Evolutionary conservation across 2,329 filamentous ascomycete species (phyloP), one percentile per base, ranked within the genome.

Genomic region (Venturia oleaginea): DNA sequence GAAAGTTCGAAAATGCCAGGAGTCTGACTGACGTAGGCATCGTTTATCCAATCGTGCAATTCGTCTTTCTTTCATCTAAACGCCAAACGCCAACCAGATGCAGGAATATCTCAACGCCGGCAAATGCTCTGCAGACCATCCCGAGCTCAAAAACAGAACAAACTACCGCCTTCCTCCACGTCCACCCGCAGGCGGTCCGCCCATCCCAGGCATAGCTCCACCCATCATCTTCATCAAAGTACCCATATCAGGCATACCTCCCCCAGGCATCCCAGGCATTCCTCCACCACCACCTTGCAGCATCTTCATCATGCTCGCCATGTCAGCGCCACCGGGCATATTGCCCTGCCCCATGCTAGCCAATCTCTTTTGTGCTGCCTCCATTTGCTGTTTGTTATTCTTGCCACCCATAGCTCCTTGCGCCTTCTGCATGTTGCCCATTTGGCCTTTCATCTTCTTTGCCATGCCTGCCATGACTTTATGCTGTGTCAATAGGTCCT

Each of bases 401-500:
- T 87, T 90, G 55, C 92, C 92, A 34, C 88, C 90, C 87, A 97
- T 91, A 68, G 90, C 91, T 64, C 89, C 89, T 76, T 97, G 92
- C 0, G 92, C 92, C 62, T 88, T 87, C 75, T 97, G 91, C 88
- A 97, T 95, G 74, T 97, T 96, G 79, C 94, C 94, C 89, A 96
- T 96, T 74, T 91, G 92, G 46, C 92, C 92, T 65, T 94, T 93
- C 86, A 99, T 95, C 80, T 95, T 95, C 86, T 97, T 99, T 60
- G 94, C 94, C 92, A 99, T 97, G 65, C 91, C 91, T 0, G 91
- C 90, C 94, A 99, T 99, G 90, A 97, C 96, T 70, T 91, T 88
- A 75, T 97, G 93, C 77, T 99, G 94, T 0, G 92, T 96, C n/a
- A 99, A 84, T 7, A 99, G 81, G 72, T 99, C 94, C 76, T 99